Percentiles rank a stretch among this genome's conserved stretches.
Conservation (phyloP, 2,329 filamentous ascomycete genomes). For the Nothophoma quercina region DNA sequence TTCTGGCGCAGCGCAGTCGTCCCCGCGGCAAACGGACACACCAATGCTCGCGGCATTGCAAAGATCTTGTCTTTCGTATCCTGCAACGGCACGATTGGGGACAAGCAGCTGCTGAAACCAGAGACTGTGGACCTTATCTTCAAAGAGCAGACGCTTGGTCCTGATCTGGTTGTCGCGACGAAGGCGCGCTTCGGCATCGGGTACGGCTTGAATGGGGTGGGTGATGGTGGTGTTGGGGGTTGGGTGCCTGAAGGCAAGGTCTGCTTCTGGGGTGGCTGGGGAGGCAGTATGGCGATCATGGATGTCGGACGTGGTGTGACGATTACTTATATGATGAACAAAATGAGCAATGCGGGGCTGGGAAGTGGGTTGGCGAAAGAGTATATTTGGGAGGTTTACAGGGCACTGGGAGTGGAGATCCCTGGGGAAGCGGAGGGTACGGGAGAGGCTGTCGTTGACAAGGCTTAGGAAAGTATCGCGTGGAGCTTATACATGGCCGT, state of each 20-base stretch:
- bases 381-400: slow-evolving; percentile 21
- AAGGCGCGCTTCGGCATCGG: slow-evolving; percentile 21
- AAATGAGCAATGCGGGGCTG: slow-evolving; percentile 20
- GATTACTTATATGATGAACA: slow-evolving; percentile 31
- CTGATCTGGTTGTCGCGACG: slow-evolving; percentile 17
- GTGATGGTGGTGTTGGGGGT: background rate
- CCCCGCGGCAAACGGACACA: slow-evolving; percentile 21
- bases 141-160: slow-evolving; percentile 8
- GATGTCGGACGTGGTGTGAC: slow-evolving; percentile 26
- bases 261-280: slow-evolving; percentile 30
- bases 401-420: slow-evolving; percentile 17
- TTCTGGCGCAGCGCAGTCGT: slow-evolving; percentile 9
- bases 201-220: slow-evolving; percentile 7
- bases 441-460: background rate
- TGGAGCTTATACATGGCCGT: too few species aligned
- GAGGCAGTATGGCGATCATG: slow-evolving; percentile 22
- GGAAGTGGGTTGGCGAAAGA: slow-evolving; percentile 14
- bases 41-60: slow-evolving; percentile 22
- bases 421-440: background rate
- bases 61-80: slow-evolving; percentile 19
- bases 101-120: slow-evolving; percentile 9
- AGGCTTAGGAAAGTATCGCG: background rate
- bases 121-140: slow-evolving; percentile 26
- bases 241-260: slow-evolving; percentile 23
- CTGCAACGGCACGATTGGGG: slow-evolving; percentile 5